Evolutionary conservation across 257 asterid species (phyloP).

Genomic region (Plantago ovata): DNA sequence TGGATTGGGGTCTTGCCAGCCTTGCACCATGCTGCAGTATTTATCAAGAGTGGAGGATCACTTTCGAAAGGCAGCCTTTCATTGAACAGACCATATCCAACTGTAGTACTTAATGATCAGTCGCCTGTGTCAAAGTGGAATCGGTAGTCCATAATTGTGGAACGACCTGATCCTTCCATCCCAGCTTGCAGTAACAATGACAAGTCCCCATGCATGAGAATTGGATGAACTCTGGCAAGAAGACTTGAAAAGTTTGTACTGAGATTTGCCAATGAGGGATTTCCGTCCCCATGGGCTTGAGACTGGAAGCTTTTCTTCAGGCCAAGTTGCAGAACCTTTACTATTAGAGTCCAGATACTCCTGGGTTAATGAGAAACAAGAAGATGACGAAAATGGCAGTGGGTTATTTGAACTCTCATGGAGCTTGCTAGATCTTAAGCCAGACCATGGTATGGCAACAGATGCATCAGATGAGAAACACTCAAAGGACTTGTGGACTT

Average conservation of each 20-base stretch:
- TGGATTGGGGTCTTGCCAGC: slow-evolving; percentile 37
- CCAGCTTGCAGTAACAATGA: slow-evolving; percentile 81
- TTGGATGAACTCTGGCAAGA: slow-evolving; percentile 62
- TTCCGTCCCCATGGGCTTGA: slow-evolving; percentile 30
- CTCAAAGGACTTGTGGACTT: slow-evolving; percentile 53
- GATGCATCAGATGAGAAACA: slow-evolving; percentile 65
- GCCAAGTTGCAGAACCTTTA: slow-evolving; percentile 93
- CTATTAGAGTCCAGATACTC: slow-evolving; percentile 55
- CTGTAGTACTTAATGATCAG: slow-evolving; percentile 4
- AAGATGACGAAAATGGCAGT: slow-evolving; percentile 49
- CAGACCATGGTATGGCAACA: slow-evolving; percentile 82
- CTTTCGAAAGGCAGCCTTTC: slow-evolving; percentile 22
- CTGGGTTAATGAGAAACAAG: slow-evolving; percentile 51
- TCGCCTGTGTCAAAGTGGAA: slow-evolving; percentile 37
- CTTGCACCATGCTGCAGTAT: slow-evolving; percentile 25
- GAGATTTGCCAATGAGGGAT: slow-evolving; percentile 56
- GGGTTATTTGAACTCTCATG: slow-evolving; percentile 22
- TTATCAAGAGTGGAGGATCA: slow-evolving; percentile 13
- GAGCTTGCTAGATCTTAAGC: slow-evolving; percentile 35
- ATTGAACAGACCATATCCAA: slow-evolving; percentile 20
- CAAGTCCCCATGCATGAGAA: slow-evolving; percentile 82
- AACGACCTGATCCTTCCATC: slow-evolving; percentile 86
- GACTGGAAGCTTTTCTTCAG: slow-evolving; percentile 83
- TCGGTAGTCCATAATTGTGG: slow-evolving; percentile 86
- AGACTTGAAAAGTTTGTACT: slow-evolving; percentile 57